These are phyloP conservation scores for Colletotrichum simmondsii DNA, from an alignment of 2,329 filamentous ascomycete genomes.

Conservation along the genomic window DNA sequence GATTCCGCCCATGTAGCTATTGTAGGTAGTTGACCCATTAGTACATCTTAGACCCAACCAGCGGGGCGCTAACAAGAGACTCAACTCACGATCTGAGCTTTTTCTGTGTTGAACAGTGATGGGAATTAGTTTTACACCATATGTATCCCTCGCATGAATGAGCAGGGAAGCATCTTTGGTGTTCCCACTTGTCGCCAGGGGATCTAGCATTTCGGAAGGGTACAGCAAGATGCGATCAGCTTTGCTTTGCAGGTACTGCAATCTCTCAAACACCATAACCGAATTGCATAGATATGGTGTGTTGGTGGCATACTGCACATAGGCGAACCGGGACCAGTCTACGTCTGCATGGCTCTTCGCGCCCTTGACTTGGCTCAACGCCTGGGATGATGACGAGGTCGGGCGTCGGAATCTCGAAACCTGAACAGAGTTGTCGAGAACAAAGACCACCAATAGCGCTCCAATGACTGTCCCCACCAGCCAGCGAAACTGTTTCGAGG, in stretches of 20 bases:
- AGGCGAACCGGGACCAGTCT: slow-evolving; percentile 58
- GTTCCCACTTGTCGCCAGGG: slow-evolving; percentile 40
- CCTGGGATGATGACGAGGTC: not conserved
- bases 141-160: slow-evolving; percentile 55
- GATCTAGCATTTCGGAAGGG: slow-evolving; percentile 50
- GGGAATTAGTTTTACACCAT: slow-evolving; percentile 55
- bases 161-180: slow-evolving; percentile 48
- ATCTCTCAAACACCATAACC: slow-evolving; percentile 59
- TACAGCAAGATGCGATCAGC: slow-evolving; percentile 60
- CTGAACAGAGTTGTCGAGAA: not conserved
- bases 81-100: slow-evolving; percentile 47
- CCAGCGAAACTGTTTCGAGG: not conserved
- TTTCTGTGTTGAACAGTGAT: slow-evolving; percentile 51
- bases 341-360: slow-evolving; percentile 33
- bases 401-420: not conserved
- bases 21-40: not conserved
- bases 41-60: not conserved
- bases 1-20: slow-evolving; percentile 69
- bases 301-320: slow-evolving; percentile 61
- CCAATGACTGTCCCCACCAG: not conserved
- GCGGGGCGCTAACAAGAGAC: too few species aligned
- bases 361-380: not conserved
- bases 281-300: slow-evolving; percentile 60
- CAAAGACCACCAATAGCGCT: not conserved
- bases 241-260: slow-evolving; percentile 53